Base-by-base conservation (phyloP, 1,284 basidiomycete species). In the Jaminaea rosea region DNA sequence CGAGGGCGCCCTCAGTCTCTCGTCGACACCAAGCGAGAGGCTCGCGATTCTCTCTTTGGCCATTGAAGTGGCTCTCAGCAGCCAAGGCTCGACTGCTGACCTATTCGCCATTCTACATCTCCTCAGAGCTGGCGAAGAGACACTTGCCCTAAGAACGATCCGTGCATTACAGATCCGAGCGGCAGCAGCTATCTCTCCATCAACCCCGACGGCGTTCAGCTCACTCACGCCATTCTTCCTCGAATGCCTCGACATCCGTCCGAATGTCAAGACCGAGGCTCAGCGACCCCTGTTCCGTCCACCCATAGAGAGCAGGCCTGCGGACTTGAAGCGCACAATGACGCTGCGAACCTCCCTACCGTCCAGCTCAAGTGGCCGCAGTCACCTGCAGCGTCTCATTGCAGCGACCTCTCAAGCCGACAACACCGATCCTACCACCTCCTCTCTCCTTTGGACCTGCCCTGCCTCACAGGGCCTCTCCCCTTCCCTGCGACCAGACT, bases 401-500 rank as follows among this genome's bases (percentile, higher is more conserved):
- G n/a, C n/a, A n/a, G n/a, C n/a, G n/a, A n/a, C n/a, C n/a, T n/a
- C n/a, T n/a, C n/a, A n/a, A n/a, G n/a, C n/a, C n/a, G n/a, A n/a
- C n/a, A n/a, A 61, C 10, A 24, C 58, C 3, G 70, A 73, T 24
- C 66, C 67, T 15, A 50, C 63, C 29, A 69, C 65, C 0, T 63
- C 58, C 6, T 48, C 54, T 15, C 45, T 78, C 81, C 29, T 77
- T 83, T 23, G 47, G 65, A 67, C 24, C 36, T 69, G 50, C 47
- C 65, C 55, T 24, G 60, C 50, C 9, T 68, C 65, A n/a, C n/a
- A n/a, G 37, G 80, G 84, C 0, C 79, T 92, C 9, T 87, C n/a
- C n/a, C n/a, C n/a, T n/a, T n/a, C 90, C 0, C 73, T 90, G 1
- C 60, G 77, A 0, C 73, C 75, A 3, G 86, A 88, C 67, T 96